These are phyloP conservation scores for Xylariaceae sp. DNA, from an alignment of 2,329 filamentous ascomycete genomes.

Conservation along the genomic window DNA sequence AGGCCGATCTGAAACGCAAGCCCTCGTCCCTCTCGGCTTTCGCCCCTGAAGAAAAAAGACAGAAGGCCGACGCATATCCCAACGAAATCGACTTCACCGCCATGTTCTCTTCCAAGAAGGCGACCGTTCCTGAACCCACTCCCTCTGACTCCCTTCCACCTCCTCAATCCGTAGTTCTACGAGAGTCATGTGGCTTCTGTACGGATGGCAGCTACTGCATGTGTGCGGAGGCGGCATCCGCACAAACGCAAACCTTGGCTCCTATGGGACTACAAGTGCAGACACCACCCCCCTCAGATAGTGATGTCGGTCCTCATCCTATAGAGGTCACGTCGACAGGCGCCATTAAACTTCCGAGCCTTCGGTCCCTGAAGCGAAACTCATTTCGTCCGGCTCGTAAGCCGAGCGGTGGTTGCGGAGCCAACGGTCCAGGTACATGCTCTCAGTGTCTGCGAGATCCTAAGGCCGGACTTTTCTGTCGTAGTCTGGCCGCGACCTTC, in stretches of 20 bases:
- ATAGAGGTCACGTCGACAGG: conserved; percentile 59
- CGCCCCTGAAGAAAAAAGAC: conserved; percentile 52
- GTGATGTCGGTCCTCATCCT: conserved; percentile 53
- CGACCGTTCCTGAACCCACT: conserved; percentile 28
- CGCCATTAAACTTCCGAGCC: conserved; percentile 55
- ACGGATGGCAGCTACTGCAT: conserved; percentile 78
- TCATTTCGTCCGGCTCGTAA: conserved; percentile 22
- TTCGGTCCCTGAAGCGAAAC: conserved; percentile 31
- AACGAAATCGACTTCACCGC: conserved; percentile 73
- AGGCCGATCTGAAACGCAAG: conserved; percentile 48
- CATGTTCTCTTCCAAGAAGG: conserved; percentile 50
- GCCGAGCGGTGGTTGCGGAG: conserved; percentile 48
- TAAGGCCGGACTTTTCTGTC: conserved; percentile 78
- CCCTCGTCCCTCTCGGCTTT: conserved; percentile 40
- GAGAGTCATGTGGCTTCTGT: conserved; percentile 78
- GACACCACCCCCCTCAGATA: conserved; percentile 59
- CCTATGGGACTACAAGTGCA: conserved; percentile 46
- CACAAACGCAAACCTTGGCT: conserved; percentile 39
- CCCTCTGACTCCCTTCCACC: conserved; percentile 29
- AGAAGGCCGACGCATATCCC: conserved; percentile 44
- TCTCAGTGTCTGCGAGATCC: conserved; percentile 74
- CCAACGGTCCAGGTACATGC: conserved; percentile 73
- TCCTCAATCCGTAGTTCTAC: conserved; percentile 33
- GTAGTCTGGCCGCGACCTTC: conserved; percentile 68
- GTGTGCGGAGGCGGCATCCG: conserved; percentile 59